Conservation (phyloP, 2,329 filamentous ascomycete species). For the Balansia obtecta region DNA sequence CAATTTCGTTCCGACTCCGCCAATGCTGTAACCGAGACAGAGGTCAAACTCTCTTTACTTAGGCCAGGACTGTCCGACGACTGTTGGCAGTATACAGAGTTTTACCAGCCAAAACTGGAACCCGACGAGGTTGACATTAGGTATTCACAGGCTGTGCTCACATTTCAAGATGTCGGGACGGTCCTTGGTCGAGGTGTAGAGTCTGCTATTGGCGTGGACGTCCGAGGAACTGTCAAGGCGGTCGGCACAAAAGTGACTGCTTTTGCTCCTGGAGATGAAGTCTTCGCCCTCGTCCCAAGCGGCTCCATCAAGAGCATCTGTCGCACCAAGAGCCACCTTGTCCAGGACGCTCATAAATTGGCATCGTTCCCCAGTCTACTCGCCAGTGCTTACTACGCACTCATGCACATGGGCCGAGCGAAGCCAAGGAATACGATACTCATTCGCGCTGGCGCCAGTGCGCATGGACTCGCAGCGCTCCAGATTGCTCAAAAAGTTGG, state of each 20-base stretch:
- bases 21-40: neutral
- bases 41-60: slow-evolving; percentile 14
- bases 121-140: slow-evolving; percentile 27
- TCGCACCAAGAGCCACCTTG: slow-evolving; percentile 23
- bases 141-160: slow-evolving; percentile 24
- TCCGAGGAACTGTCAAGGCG: slow-evolving; percentile 24
- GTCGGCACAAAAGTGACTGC: slow-evolving; percentile 20
- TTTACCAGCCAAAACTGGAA: slow-evolving; percentile 10
- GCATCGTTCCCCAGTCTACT: slow-evolving; percentile 25
- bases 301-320: slow-evolving; percentile 24
- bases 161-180: slow-evolving; percentile 23
- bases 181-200: slow-evolving; percentile 19
- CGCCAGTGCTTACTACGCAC: slow-evolving; percentile 29
- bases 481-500: slow-evolving; percentile 24
- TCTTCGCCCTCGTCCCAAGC: slow-evolving; percentile 25
- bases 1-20: slow-evolving; percentile 9
- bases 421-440: slow-evolving; percentile 22
- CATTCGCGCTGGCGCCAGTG: slow-evolving; percentile 31
- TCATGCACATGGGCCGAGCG: slow-evolving; percentile 21
- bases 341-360: slow-evolving; percentile 14
- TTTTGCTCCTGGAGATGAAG: slow-evolving; percentile 26
- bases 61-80: slow-evolving; percentile 15
- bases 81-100: slow-evolving; percentile 15
- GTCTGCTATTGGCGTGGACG: slow-evolving; percentile 26
- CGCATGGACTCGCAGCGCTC: slow-evolving; percentile 31